Percentiles rank a stretch among this genome's conserved stretches.
These are phyloP conservation scores for Penicillium goetzii DNA, from an alignment of 495 filamentous ascomycete species.

Conservation along the genomic window DNA sequence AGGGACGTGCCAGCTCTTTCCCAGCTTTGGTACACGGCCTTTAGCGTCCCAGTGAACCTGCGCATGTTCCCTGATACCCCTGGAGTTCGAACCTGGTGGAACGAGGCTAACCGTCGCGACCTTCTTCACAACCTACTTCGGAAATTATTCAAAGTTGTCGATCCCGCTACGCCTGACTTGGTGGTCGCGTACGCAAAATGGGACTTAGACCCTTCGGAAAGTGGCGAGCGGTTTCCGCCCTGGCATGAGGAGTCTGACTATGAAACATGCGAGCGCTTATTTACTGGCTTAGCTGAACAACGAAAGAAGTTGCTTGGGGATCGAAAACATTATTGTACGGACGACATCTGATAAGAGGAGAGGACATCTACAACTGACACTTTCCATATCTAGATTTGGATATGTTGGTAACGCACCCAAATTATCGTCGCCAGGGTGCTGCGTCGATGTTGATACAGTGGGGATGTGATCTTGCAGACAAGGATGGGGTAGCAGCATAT, in stretches of 20 bases:
- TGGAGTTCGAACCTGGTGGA: constrained; percentile 30
- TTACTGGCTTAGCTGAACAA: constrained; percentile 20
- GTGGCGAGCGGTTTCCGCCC: constrained; percentile 32
- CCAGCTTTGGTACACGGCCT: constrained; percentile 34
- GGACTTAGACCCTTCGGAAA: constrained; percentile 30
- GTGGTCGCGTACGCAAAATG: constrained; percentile 38
- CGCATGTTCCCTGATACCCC: constrained; percentile 36
- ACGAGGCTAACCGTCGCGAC: constrained; percentile 23
- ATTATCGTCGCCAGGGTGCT: constrained; percentile 52
- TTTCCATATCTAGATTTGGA: constrained; percentile 43
- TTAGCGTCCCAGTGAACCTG: constrained; percentile 25
- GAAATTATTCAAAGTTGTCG: constrained; percentile 34
- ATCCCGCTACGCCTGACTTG: constrained; percentile 17
- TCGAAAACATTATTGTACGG: constrained; percentile 34
- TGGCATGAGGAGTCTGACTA: constrained; percentile 31
- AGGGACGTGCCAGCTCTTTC: constrained; percentile 31
- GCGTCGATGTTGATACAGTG: constrained; percentile 53
- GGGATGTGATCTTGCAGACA: constrained; percentile 52
- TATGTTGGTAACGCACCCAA: constrained; percentile 53
- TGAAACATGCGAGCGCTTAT: constrained; percentile 25
- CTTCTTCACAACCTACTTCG: constrained; percentile 28
- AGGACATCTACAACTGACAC: not conserved
- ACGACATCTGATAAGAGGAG: not conserved
- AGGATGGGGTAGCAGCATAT: constrained; percentile 36
- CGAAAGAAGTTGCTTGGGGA: constrained; percentile 28